Evolutionary conservation across 1,284 basidiomycete genomes (phyloP), one percentile per base, ranked within the genome.

Genomic region (Trametes pubescens): DNA sequence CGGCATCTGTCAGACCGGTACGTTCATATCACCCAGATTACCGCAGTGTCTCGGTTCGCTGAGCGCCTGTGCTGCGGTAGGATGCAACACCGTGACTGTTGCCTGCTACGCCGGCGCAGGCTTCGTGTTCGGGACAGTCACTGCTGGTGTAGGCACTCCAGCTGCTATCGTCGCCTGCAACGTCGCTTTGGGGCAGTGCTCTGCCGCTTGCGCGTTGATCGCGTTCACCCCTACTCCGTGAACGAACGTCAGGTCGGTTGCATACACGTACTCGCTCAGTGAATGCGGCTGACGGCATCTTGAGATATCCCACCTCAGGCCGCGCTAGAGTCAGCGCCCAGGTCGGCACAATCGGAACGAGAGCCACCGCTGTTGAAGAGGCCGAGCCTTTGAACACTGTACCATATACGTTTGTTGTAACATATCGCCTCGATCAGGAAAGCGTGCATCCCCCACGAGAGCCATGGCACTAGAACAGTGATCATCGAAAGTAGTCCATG

Each of bases 31-130:
- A 52, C 22, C n/a, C 11, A 47, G 14, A 9, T 10, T 14, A n/a
- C 24, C 26, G 24, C 21, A 51, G 38, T 3, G 21, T 32, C 46
- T 26, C 14, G 16, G 9, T 24, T 11, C 47, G 11, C 44, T 9
- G 0, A 9, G 13, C 16, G 21, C 32, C 32, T 18, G 40, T 32
- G 35, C 44, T 55, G 34, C 47, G 21, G 34, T 55, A 88, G 87
- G 86, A 0, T 88, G 87, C 62, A 88, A 87, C 65, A 62, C 66
- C 8, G 65, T 86, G 1, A 84, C 68, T 0, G 83, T 85, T 0
- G 75, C 84, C 0, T 88, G 87, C 71, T 88, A 88, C 54, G 76
- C 81, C 0, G 84, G 72, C 0, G 86, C 86, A 0, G 85, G 86
- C 0, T 75, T 80, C 55, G 79, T 77, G 0, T 87, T 88, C 57